Base-by-base conservation (phyloP, 352 stramenopile species). In the Pythium oligandrum region DNA sequence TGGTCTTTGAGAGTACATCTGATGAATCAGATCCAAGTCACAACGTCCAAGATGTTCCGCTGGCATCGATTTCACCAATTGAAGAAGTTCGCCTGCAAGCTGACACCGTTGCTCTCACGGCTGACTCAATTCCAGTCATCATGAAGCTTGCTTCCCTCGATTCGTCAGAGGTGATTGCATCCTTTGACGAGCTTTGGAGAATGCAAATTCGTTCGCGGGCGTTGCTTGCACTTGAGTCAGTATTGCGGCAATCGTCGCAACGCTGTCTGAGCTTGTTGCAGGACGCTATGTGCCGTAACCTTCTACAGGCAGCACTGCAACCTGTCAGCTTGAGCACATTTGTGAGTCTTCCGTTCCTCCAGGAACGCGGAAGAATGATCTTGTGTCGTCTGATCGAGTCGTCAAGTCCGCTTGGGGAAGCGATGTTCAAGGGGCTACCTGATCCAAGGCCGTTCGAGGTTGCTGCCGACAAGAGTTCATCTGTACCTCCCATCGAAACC, bases 171-270 rank as follows among this genome's bases (percentile, higher is more conserved):
- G 64, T 87, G 3, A 66, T 90, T 46, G 66, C 66, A 2, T 70
- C 75, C 2, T 90, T 89, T 61, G 83, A 93, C 40, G 82, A 83
- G 44, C 61, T 95, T 32, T 93, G 83, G 80, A 71, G 76, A 37
- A 73, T 91, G 48, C 85, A 95, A 61, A 90, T 95, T 26, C 79
- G 82, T n/a, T 95, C 85, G 7, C 75, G 85, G 31, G 83, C 85
- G 7, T 47, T 95, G 4, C 55, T 95, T 9, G 83, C 85, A 30
- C 68, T 95, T 1, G 79, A 93, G 60, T 77, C 81, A 30, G 78
- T 95, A 11, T 40, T 95, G 31, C 76, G 78, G 2, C 70, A 90
- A 48, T 75, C 72, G 17, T 53, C 74, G 30, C 40, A 77, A 32
- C 57, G 81, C 44, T 72, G 70, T 4, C 68, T 65, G 53, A 55